A percentile compares a stretch with the other conserved stretches of the same genome.
Evolutionary conservation across 441 rosid genomes (phyloP).

Genomic region (Euphorbia celastroides): DNA sequence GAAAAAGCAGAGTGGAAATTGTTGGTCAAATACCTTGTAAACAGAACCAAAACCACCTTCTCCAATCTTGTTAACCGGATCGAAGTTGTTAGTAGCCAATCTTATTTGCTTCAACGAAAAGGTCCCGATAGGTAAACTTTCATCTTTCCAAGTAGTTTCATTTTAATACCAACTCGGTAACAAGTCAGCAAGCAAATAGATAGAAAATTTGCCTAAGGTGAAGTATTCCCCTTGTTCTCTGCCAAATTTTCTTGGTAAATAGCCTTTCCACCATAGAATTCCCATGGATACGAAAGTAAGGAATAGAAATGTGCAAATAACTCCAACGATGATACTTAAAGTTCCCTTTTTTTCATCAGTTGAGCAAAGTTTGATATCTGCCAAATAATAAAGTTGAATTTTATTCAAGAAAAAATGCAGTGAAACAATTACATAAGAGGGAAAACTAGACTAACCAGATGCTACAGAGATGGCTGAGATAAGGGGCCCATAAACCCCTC

Average conservation of each 20-base stretch:
- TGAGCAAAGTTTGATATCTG: conserved; percentile 23
- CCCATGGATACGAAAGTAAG: conserved; percentile 17
- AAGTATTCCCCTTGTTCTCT: conserved; percentile 16
- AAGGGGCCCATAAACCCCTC: conserved; percentile 34
- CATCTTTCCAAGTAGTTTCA: too few relatives aligned
- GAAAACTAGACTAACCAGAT: conserved; percentile 25
- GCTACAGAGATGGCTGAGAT: conserved; percentile 29
- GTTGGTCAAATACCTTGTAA: neutral
- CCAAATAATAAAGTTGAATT: neutral
- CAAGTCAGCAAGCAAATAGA: too few relatives aligned
- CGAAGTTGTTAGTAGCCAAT: too few relatives aligned
- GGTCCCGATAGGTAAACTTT: too few relatives aligned
- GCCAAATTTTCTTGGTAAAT: conserved; percentile 15
- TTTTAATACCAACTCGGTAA: too few relatives aligned
- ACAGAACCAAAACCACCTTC: neutral
- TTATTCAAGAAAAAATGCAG: neutral
- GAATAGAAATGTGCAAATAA: conserved; percentile 19
- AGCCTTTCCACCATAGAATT: conserved; percentile 23
- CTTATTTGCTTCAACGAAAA: too few relatives aligned
- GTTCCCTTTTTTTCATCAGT: conserved; percentile 9
- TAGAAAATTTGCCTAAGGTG: too few relatives aligned
- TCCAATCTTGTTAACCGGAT: too few relatives aligned
- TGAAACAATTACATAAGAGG: neutral
- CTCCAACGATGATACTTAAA: conserved; percentile 8
- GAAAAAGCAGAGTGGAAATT: too few relatives aligned